These are phyloP conservation scores for Insectozyma bohioensis DNA, from an alignment of 1,139 yeast genomes.

Conservation along the genomic window DNA sequence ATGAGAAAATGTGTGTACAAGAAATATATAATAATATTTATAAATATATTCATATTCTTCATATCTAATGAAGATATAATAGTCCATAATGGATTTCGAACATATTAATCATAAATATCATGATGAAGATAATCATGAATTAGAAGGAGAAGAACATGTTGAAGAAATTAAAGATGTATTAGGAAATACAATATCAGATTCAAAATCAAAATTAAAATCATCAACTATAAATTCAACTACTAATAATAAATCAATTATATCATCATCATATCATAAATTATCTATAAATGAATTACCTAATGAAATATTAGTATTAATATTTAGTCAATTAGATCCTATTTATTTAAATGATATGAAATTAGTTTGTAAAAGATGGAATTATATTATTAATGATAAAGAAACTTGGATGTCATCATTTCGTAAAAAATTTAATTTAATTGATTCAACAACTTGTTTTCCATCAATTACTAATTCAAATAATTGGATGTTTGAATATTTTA, in stretches of 20 bases:
- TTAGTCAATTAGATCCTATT: constrained; percentile 56
- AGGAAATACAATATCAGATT: constrained; percentile 18
- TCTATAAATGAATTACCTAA: constrained; percentile 48
- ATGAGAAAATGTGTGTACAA: too few species aligned
- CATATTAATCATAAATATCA: not conserved
- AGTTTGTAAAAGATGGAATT: constrained; percentile 56
- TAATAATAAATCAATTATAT: too few species aligned
- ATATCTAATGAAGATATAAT: too few species aligned
- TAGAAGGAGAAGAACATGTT: constrained; percentile 6
- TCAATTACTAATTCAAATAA: constrained; percentile 51
- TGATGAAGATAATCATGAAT: constrained; percentile 1
- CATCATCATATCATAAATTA: too few species aligned
- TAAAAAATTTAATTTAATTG: constrained; percentile 40
- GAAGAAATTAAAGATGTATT: constrained; percentile 16
- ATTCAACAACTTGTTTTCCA: constrained; percentile 60
- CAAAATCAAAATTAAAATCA: not conserved
- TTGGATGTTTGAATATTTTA: constrained; percentile 58
- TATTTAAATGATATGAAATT: constrained; percentile 49
- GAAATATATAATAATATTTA: too few species aligned
- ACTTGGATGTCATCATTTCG: constrained; percentile 63
- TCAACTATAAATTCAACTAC: constrained; percentile 3
- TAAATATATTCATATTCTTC: too few species aligned
- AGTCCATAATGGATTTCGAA: too few species aligned
- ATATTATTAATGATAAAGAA: constrained; percentile 53
- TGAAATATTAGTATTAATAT: constrained; percentile 56